Evolutionary conservation across 495 filamentous ascomycete species (phyloP).

Genomic region (Melanomma pulvis-pyrius): DNA sequence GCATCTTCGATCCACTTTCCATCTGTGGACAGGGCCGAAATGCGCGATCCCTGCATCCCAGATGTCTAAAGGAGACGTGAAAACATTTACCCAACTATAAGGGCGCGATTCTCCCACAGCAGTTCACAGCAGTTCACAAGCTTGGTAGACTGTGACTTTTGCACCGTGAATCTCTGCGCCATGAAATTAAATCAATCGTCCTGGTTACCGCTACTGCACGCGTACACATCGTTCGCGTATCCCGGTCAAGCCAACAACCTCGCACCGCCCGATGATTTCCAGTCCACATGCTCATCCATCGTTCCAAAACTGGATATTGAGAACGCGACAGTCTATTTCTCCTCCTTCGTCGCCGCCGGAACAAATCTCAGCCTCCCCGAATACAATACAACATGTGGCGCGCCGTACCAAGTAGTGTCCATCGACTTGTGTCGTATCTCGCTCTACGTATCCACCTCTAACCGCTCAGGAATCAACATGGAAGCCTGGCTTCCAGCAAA

Average conservation of each 20-base stretch:
- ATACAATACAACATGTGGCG: conserved; percentile 50
- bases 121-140: neutral
- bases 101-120: neutral
- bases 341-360: conserved; percentile 50
- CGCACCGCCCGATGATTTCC: conserved; percentile 1
- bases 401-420: conserved; percentile 48
- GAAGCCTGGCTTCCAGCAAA: conserved; percentile 62
- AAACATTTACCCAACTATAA: no score
- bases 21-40: neutral
- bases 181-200: conserved; percentile 3
- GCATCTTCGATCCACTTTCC: neutral
- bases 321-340: conserved; percentile 30
- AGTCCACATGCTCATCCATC: conserved; percentile 10
- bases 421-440: conserved; percentile 60
- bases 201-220: neutral
- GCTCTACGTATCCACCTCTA: conserved; percentile 58
- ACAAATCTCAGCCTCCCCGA: conserved; percentile 55
- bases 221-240: neutral
- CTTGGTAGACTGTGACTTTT: neutral
- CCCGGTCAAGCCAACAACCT: neutral
- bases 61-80: neutral
- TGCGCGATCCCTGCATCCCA: neutral
- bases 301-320: conserved; percentile 16
- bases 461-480: conserved; percentile 56
- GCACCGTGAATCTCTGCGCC: neutral